These are phyloP conservation scores for Musa schizocarpa DNA, from an alignment of 176 grass and related monocot genomes.

Conservation along the genomic window DNA sequence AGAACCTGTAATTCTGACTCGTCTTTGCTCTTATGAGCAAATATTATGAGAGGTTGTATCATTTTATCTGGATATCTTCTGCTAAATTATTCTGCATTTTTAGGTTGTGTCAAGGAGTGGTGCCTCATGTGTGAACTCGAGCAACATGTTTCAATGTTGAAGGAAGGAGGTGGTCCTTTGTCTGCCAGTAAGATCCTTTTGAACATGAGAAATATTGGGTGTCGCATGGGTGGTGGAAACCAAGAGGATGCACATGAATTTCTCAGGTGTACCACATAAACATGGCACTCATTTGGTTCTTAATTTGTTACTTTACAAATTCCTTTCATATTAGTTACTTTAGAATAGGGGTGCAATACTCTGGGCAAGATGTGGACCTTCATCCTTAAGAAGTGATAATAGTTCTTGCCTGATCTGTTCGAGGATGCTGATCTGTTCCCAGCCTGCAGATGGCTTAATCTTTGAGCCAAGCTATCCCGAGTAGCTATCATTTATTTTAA, in stretches of 20 bases:
- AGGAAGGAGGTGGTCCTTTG: constrained; percentile 61
- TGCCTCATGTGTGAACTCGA: constrained; percentile 99
- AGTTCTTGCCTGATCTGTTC: not conserved
- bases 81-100: constrained; percentile 24
- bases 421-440: not conserved
- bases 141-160: constrained; percentile 82
- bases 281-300: not conserved
- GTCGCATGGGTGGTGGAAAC: constrained; percentile 82
- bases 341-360: not conserved
- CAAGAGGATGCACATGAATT: constrained; percentile 99
- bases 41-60: not conserved
- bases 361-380: not conserved
- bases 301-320: not conserved
- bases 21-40: not conserved
- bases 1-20: constrained; percentile 65
- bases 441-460: not conserved
- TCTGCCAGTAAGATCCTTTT: constrained; percentile 88
- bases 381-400: too few species aligned
- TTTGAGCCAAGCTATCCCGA: not conserved
- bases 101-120: constrained; percentile 88
- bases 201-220: constrained; percentile 90
- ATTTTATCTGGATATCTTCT: constrained; percentile 9
- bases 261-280: constrained; percentile 43
- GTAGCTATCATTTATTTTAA: too few species aligned
- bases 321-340: not conserved